Evolutionary conservation across 2,329 filamentous ascomycete species (phyloP).

Genomic region (Colletotrichum spaethianum): DNA sequence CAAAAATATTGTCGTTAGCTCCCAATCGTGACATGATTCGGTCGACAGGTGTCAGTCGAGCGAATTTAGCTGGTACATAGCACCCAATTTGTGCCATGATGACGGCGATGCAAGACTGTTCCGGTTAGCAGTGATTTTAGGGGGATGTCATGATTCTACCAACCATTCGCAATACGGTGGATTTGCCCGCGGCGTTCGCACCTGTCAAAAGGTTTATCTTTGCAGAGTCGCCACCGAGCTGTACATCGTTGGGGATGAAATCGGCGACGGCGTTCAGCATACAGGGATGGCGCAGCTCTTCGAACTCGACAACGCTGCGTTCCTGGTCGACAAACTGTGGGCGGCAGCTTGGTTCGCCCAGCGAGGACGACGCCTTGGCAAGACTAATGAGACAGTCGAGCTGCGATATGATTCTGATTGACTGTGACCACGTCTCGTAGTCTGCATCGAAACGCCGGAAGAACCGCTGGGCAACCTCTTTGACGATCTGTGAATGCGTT

Average conservation of each 20-base stretch:
- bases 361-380: slow-evolving; percentile 85
- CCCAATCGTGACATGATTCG: slow-evolving; percentile 99
- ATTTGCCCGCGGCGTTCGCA: slow-evolving; percentile 97
- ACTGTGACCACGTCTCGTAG: slow-evolving; percentile 87
- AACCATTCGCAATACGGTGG: slow-evolving; percentile 94
- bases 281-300: slow-evolving; percentile 94
- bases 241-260: slow-evolving; percentile 96
- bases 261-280: slow-evolving; percentile 91
- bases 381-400: slow-evolving; percentile 96
- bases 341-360: slow-evolving; percentile 90
- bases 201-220: slow-evolving; percentile 95
- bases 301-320: slow-evolving; percentile 90
- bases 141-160: slow-evolving; percentile 47
- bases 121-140: slow-evolving; percentile 46
- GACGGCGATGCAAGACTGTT: slow-evolving; percentile 89
- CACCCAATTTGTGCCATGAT: slow-evolving; percentile 98
- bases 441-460: slow-evolving; percentile 90
- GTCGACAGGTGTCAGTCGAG: slow-evolving; percentile 89
- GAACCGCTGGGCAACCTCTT: slow-evolving; percentile 87
- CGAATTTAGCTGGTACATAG: slow-evolving; percentile 87
- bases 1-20: slow-evolving; percentile 99
- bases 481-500: slow-evolving; percentile 90
- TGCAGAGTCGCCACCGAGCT: slow-evolving; percentile 82
- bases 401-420: slow-evolving; percentile 91
- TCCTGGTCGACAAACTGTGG: slow-evolving; percentile 90